Evolutionary conservation across 768 basidiomycete genomes (phyloP).

Genomic region (Phlebiopsis gigantea): DNA sequence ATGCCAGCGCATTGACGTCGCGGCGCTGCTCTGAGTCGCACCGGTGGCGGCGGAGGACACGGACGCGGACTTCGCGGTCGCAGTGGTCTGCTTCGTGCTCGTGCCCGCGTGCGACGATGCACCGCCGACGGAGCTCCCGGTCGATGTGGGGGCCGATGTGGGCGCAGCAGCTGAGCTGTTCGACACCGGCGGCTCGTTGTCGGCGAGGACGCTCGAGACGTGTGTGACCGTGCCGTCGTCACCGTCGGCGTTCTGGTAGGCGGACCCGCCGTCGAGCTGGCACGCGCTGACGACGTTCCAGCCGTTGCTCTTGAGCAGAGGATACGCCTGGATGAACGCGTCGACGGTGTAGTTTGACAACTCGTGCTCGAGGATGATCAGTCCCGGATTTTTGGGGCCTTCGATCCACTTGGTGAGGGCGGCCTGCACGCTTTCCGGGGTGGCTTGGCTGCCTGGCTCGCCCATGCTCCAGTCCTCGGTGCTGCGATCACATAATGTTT

Average conservation of each 20-base stretch:
- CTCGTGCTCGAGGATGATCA: constrained; percentile 86
- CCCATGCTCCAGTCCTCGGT: constrained; percentile 73
- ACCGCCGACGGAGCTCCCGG: not conserved
- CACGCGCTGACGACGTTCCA: constrained; percentile 68
- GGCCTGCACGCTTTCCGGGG: constrained; percentile 35
- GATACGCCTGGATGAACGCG: constrained; percentile 64
- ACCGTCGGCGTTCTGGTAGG: constrained; percentile 20
- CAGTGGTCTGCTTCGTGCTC: constrained; percentile 1
- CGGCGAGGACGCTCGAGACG: constrained; percentile 5
- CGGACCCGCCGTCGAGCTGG: constrained; percentile 19
- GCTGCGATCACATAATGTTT: constrained; percentile 36
- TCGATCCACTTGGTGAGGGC: constrained; percentile 52
- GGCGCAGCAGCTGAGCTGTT: not conserved
- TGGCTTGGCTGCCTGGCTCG: constrained; percentile 35
- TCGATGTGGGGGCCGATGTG: not conserved
- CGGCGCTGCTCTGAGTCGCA: constrained; percentile 1
- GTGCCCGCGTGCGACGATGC: not conserved
- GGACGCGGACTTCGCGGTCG: not conserved
- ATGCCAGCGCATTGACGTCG: not conserved
- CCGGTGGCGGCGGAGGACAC: not conserved
- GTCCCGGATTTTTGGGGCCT: constrained; percentile 72
- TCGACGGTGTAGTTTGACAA: constrained; percentile 50
- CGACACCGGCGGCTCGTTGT: not conserved
- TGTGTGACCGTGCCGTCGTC: constrained; percentile 11
- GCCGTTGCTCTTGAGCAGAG: constrained; percentile 55